phyloP scores from a whole-genome alignment of 2,329 filamentous ascomycete species.

The Dactylellina drechsleri region DNA sequence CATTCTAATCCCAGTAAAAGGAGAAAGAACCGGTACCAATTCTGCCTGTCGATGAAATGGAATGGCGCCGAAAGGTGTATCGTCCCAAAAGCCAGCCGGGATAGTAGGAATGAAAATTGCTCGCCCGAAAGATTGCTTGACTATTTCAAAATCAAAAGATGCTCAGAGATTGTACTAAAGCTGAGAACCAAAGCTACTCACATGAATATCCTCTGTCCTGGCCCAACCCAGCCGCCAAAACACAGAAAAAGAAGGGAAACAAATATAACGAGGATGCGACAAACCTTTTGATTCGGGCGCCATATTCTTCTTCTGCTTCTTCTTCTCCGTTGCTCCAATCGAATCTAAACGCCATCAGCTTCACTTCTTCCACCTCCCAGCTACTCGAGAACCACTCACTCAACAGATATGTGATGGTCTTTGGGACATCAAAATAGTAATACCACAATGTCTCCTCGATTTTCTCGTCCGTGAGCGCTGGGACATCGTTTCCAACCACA shows the following conservation, averaged over 20 bases:
- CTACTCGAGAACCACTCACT: conserved; percentile 65
- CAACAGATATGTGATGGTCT: conserved; percentile 81
- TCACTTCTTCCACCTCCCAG: background rate
- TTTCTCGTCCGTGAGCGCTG: conserved; percentile 71
- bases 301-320: conserved; percentile 55
- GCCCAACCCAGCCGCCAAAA: conserved; percentile 12
- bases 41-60: conserved; percentile 72
- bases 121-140: conserved; percentile 48
- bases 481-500: conserved; percentile 66
- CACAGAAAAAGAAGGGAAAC: background rate
- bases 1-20: conserved; percentile 64
- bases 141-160: conserved; percentile 55
- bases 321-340: conserved; percentile 48
- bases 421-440: conserved; percentile 92
- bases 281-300: conserved; percentile 47
- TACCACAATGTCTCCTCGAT: conserved; percentile 93
- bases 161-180: conserved; percentile 50
- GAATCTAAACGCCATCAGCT: conserved; percentile 25
- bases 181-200: conserved; percentile 40
- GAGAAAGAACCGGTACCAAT: conserved; percentile 70
- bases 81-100: conserved; percentile 74
- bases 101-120: conserved; percentile 39
- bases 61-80: conserved; percentile 84
- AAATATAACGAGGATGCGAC: background rate
- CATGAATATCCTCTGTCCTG: conserved; percentile 23